Conservation (phyloP, 2,329 filamentous ascomycete species). For the Verticillium dahliae region DNA sequence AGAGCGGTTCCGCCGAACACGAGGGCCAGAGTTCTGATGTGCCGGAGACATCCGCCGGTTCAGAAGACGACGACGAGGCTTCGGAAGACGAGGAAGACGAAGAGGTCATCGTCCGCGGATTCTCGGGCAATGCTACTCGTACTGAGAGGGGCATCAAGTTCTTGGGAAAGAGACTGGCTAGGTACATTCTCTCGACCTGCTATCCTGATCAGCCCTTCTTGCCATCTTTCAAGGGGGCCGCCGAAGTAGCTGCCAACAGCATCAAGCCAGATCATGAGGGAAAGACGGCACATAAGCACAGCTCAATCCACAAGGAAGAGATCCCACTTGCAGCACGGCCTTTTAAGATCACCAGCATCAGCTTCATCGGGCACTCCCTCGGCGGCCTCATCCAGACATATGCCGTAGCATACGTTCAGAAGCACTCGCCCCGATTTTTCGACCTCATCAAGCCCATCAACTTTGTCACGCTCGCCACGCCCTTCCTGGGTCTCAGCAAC, state of each 20-base stretch:
- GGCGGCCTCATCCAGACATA: slow-evolving; percentile 90
- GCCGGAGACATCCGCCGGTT: slow-evolving; percentile 17
- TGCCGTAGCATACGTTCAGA: slow-evolving; percentile 92
- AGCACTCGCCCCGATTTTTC: slow-evolving; percentile 90
- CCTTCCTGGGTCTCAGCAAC: slow-evolving; percentile 87
- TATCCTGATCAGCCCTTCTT: slow-evolving; percentile 90
- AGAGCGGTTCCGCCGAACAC: slow-evolving; percentile 7
- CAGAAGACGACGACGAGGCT: slow-evolving; percentile 13
- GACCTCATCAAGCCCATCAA: slow-evolving; percentile 80
- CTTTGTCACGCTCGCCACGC: slow-evolving; percentile 82
- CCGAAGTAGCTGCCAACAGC: slow-evolving; percentile 25
- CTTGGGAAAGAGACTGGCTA: slow-evolving; percentile 86
- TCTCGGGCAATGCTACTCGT: slow-evolving; percentile 79
- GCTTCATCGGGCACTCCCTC: slow-evolving; percentile 87
- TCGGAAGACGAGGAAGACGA: slow-evolving; percentile 61
- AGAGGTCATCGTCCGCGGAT: slow-evolving; percentile 83
- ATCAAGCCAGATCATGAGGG: slow-evolving; percentile 32
- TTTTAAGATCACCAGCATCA: slow-evolving; percentile 89
- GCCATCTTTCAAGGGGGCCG: slow-evolving; percentile 50
- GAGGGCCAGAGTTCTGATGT: slow-evolving; percentile 15
- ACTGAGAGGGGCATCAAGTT: slow-evolving; percentile 97
- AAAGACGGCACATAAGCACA: slow-evolving; percentile 45
- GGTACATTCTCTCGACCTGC: slow-evolving; percentile 82
- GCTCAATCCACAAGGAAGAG: slow-evolving; percentile 45
- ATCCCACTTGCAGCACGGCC: slow-evolving; percentile 39